Evolutionary conservation across 2,329 filamentous ascomycete species (phyloP).

Genomic region (Trichocomaceae sp.): DNA sequence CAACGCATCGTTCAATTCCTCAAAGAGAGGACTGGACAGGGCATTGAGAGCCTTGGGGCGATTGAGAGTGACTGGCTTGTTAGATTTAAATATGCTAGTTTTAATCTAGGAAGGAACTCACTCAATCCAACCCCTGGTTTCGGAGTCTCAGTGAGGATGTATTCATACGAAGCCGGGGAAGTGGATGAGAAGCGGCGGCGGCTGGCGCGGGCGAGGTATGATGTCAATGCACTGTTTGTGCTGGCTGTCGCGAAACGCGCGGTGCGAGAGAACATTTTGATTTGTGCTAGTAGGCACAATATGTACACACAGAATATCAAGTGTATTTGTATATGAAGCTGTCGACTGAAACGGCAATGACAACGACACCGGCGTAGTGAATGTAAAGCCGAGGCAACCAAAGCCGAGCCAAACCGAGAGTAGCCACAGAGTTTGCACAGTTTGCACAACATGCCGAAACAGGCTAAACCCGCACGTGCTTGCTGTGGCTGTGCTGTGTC

Average conservation of each 20-base stretch:
- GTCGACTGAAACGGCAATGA: neutral
- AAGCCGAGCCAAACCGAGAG: neutral
- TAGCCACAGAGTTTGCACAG: conserved; percentile 1
- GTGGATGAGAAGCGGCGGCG: conserved; percentile 37
- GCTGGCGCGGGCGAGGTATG: conserved; percentile 27
- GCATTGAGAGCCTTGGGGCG: conserved; percentile 94
- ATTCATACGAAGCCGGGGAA: conserved; percentile 57
- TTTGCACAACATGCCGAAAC: neutral
- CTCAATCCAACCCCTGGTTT: conserved; percentile 86
- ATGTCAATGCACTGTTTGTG: conserved; percentile 34
- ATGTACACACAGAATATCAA: neutral
- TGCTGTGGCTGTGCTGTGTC: neutral
- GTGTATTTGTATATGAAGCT: neutral
- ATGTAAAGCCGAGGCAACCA: neutral
- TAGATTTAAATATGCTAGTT: neutral
- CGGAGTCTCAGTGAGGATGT: conserved; percentile 73
- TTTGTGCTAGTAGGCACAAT: neutral
- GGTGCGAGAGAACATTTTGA: conserved; percentile 42
- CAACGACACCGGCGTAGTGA: neutral
- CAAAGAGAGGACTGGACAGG: conserved; percentile 81
- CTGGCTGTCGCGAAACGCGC: conserved; percentile 57
- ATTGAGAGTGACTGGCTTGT: conserved; percentile 70
- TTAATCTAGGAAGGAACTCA: conserved; percentile 38
- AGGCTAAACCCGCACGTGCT: neutral
- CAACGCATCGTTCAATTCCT: conserved; percentile 77